Base-by-base conservation (phyloP, 306 rosid species). In the Prinsepia uniflora region DNA sequence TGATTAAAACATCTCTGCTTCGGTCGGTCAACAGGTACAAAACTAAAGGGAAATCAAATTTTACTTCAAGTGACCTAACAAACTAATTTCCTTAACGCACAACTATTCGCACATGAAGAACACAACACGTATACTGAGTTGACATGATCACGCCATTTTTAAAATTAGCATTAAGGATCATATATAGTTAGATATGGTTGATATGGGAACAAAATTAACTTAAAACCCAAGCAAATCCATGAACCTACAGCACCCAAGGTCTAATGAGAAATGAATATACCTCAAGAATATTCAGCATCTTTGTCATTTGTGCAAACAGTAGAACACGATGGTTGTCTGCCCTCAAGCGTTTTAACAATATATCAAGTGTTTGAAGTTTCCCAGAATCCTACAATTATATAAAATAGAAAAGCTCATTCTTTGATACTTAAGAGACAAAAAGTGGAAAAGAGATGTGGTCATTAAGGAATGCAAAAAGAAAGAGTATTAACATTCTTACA, bases 321-420 rank as follows among this genome's bases (percentile, higher is more conserved):
- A 95, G 97, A 64, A 95, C 90, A 22, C 99, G 99, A 24, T 95
- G 99, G 80, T 91, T 95, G 76, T 74, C 96, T 18, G 96, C 90
- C 68, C 99, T 80, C 80, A 95, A 71, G 56, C 97, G 97, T 86
- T 89, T 95, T 84, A 95, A 80, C 76, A 95, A 73, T 83, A 95
- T 91, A 85, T 95, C 99, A 66, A 95, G 99, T n/a, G 99, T 95
- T 84, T 91, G 99, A 81, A 95, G 97, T 90, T 95, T 95, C 77
- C 99, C 99, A 48, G 99, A 95, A 88, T 95, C 99, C 99, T 95
- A 78, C n/a, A n/a, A n/a, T n/a, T 24, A 76, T 48, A 76, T 72
- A 75, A 78, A 62, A 15, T 14, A 69, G 18, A 72, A 41, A 66
- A 71, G 65, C 66, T 62, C 63, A 71, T 63, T 67, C 52, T 67